phyloP scores from a whole-genome alignment of 1,139 yeast genomes.

The Debaryomyces coudertii region DNA sequence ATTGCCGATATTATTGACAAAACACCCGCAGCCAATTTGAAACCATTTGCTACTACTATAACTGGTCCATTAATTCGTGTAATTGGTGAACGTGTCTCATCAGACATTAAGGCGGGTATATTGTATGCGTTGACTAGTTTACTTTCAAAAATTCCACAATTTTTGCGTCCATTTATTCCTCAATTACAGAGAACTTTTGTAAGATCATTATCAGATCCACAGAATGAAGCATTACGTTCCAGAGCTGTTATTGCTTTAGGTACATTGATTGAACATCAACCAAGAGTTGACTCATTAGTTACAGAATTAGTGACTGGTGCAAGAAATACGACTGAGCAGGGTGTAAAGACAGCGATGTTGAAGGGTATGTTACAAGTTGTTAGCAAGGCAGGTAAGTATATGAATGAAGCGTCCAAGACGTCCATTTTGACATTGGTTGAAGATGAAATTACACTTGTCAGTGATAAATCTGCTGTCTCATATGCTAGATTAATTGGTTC shows the following conservation, averaged over 20 bases:
- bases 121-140: constrained; percentile 79
- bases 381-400: constrained; percentile 72
- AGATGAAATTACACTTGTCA: constrained; percentile 58
- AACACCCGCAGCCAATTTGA: constrained; percentile 79
- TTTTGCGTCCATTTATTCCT: constrained; percentile 93
- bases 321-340: constrained; percentile 54
- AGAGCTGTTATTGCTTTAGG: constrained; percentile 94
- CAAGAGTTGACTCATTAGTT: constrained; percentile 91
- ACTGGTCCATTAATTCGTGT: constrained; percentile 98
- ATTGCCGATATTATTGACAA: constrained; percentile 86
- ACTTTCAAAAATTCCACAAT: constrained; percentile 83
- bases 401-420: constrained; percentile 73
- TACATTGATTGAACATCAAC: constrained; percentile 82
- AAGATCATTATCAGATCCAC: constrained; percentile 79
- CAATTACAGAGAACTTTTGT: constrained; percentile 97
- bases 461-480: constrained; percentile 65
- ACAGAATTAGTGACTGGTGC: constrained; percentile 82
- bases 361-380: constrained; percentile 86
- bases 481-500: constrained; percentile 82
- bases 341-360: constrained; percentile 83
- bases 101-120: constrained; percentile 92
- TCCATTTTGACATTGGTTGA: constrained; percentile 76
- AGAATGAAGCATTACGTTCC: constrained; percentile 70
- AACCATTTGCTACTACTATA: constrained; percentile 87
- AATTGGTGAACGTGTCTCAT: constrained; percentile 90